phyloP scores from a whole-genome alignment of 2,329 filamentous ascomycete genomes.

The Aspergillus phoenicis region DNA sequence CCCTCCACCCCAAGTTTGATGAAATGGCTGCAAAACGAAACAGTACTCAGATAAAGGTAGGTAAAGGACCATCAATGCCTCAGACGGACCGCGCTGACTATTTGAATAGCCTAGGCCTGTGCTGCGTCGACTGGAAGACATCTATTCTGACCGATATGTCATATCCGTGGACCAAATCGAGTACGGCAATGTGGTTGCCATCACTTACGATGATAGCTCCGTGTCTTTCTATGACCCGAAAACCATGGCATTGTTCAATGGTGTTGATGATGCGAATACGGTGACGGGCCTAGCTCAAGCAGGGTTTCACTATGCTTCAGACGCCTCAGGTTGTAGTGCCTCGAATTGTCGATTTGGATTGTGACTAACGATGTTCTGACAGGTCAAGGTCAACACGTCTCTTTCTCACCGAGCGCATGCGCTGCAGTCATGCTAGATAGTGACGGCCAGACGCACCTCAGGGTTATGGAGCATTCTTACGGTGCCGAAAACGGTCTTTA shows the following conservation, averaged over 20 bases:
- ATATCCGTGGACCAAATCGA: slow-evolving; percentile 69
- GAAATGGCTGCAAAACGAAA: slow-evolving; percentile 70
- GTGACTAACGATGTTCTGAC: slow-evolving; percentile 15
- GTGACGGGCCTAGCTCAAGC: slow-evolving; percentile 74
- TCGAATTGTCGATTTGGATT: background rate
- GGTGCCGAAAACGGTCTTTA: slow-evolving; percentile 39
- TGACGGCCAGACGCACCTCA: slow-evolving; percentile 43
- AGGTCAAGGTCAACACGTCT: slow-evolving; percentile 43
- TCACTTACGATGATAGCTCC: slow-evolving; percentile 78
- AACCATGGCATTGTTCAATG: slow-evolving; percentile 69
- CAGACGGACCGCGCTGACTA: slow-evolving; percentile 22
- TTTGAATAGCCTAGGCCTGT: slow-evolving; percentile 47
- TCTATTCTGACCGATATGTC: slow-evolving; percentile 69
- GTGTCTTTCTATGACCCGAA: slow-evolving; percentile 77
- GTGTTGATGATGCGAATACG: slow-evolving; percentile 63
- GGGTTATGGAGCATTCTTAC: slow-evolving; percentile 45
- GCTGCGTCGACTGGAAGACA: slow-evolving; percentile 68
- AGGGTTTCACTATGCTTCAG: slow-evolving; percentile 71
- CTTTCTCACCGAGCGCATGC: slow-evolving; percentile 50
- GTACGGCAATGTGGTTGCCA: slow-evolving; percentile 69
- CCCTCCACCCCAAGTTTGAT: slow-evolving; percentile 74
- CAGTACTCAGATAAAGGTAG: slow-evolving; percentile 48
- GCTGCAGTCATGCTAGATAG: slow-evolving; percentile 41
- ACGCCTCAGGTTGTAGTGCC: slow-evolving; percentile 59
- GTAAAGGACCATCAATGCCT: slow-evolving; percentile 19